phyloP scores from a whole-genome alignment of 176 grass and related monocot species.

The Leersia perrieri region DNA sequence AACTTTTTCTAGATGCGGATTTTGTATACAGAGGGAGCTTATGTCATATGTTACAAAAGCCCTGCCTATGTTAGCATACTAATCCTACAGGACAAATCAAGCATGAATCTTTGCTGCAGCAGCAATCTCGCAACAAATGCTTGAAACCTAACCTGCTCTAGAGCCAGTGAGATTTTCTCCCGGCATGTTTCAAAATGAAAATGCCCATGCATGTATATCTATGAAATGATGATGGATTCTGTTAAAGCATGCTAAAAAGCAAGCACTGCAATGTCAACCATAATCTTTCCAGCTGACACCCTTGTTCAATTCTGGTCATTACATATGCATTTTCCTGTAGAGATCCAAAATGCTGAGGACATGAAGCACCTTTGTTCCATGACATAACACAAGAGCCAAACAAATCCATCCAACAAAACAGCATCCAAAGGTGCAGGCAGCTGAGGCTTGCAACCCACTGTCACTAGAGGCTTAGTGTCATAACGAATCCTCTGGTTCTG shows the following conservation, averaged over 20 bases:
- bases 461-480: slow-evolving; percentile 2
- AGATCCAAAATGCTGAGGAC: slow-evolving; percentile 20
- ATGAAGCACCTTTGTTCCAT: neutral
- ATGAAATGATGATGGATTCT: slow-evolving; percentile 23
- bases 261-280: slow-evolving; percentile 25
- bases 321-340: neutral
- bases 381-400: slow-evolving; percentile 10
- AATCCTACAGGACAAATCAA: slow-evolving; percentile 51
- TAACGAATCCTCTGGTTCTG: neutral
- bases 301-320: slow-evolving; percentile 11
- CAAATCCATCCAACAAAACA: slow-evolving; percentile 11
- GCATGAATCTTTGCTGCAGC: slow-evolving; percentile 38
- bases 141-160: slow-evolving; percentile 55
- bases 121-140: slow-evolving; percentile 37
- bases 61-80: slow-evolving; percentile 56
- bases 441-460: neutral
- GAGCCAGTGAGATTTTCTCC: slow-evolving; percentile 46
- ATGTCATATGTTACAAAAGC: slow-evolving; percentile 61
- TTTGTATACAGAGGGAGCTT: slow-evolving; percentile 49
- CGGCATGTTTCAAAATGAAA: slow-evolving; percentile 48
- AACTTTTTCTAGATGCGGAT: slow-evolving; percentile 54
- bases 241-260: slow-evolving; percentile 15
- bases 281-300: slow-evolving; percentile 21
- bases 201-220: slow-evolving; percentile 39
- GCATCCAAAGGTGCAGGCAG: neutral